Evolutionary conservation across 192 early-diverging fungal species (phyloP), one percentile per base, ranked within the genome.

Genomic region (Backusella australiensis): DNA sequence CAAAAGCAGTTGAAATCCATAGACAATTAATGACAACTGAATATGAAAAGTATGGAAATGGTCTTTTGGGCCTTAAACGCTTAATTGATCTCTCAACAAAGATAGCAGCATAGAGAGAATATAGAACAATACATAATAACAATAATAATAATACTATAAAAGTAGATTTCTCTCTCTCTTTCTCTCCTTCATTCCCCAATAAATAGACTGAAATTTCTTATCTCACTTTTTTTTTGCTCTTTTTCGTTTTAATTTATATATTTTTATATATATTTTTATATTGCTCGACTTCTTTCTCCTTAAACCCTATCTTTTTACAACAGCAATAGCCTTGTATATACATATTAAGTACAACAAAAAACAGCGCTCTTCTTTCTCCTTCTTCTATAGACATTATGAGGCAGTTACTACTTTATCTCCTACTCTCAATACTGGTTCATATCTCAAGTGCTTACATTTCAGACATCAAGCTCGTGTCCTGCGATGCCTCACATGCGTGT

Each of bases 11-110:
- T 11, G 65, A 74, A 29, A 82, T 84, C 8, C 85, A 86, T 41
- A 75, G 77, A 19, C 75, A 81, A 71, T 26, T 86, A 59, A 86
- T 86, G 85, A 81, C 75, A 38, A 86, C 81, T 12, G 81, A 86
- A 53, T 86, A 85, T 69, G 81, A 84, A 23, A 82, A 80, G 35
- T 79, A 86, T 52, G 85, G 85, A 1, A 82, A 84, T 49, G 84
- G 85, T 79, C 71, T 86, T 42, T 66, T 84, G 21, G 85, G 85
- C n/a, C 72, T 86, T 71, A 84, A 84, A 69, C 72, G 85, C 53
- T 69, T 86, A 44, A 82, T 86, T 44, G 85, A 86, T 36, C 36
- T 86, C 4, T 46, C 70, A 19, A 41, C n/a, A 71, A 69, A 69
- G 38, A 38, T 38, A 39, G 6, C 44, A 32, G 41, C 70, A 8